Conservation (phyloP, 441 rosid species). For the Biscutella auriculata region DNA sequence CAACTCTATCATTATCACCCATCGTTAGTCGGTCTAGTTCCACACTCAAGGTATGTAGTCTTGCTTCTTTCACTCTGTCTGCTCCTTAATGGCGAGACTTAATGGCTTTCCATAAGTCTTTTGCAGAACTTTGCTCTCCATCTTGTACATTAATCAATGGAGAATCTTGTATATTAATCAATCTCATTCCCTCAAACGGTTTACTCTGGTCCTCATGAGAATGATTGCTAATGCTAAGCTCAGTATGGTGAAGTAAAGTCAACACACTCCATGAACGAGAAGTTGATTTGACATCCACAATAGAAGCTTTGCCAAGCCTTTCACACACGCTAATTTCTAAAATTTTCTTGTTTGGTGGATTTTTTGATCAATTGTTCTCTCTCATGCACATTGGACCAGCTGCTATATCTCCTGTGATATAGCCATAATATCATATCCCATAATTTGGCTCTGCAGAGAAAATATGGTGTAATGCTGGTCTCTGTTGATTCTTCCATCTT, state of each 20-base stretch:
- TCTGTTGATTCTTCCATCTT: too few species aligned
- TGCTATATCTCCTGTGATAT: too few species aligned
- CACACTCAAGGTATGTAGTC: not conserved
- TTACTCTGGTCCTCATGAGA: constrained; percentile 87
- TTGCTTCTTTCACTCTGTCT: not conserved
- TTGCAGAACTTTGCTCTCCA: too few species aligned
- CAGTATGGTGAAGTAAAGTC: constrained; percentile 93
- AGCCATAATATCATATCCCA: too few species aligned
- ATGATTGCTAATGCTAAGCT: constrained; percentile 70
- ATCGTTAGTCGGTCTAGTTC: not conserved
- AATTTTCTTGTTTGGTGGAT: constrained; percentile 39
- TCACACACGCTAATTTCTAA: constrained; percentile 80
- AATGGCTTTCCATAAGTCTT: too few species aligned
- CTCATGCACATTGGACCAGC: too few species aligned
- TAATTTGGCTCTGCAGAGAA: too few species aligned
- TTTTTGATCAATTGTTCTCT: constrained; percentile 40
- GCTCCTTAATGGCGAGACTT: not conserved
- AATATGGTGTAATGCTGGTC: too few species aligned
- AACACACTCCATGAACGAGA: constrained; percentile 82
- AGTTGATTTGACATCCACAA: constrained; percentile 54
- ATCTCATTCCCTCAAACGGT: constrained; percentile 95
- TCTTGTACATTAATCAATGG: too few species aligned
- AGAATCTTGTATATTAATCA: too few species aligned
- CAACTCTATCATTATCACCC: not conserved
- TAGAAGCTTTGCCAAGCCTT: constrained; percentile 75